Base-by-base conservation (phyloP, 2,329 filamentous ascomycete genomes). In the Nigrospora osmanthi region DNA sequence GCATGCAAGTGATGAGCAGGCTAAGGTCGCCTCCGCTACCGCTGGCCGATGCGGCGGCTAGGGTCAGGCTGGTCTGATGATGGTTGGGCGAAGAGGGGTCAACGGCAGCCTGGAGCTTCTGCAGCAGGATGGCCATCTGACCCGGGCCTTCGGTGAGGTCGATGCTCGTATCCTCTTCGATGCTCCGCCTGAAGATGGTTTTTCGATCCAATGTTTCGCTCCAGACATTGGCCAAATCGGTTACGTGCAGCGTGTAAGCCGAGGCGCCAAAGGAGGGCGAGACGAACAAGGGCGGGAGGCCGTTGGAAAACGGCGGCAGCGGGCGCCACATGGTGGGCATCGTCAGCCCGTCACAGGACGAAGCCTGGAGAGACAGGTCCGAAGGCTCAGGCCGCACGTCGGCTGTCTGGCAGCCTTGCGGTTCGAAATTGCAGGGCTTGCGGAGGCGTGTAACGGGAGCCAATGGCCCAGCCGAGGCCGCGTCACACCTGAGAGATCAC, bases 181-280 rank as follows among this genome's bases (percentile, higher is more conserved):
- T 70, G 30, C 80, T 83, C 47, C 84, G 77, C 47, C 72, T 66
- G 45, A 81, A 73, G 46, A 91, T 84, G 11, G 69, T 71, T n/a
- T 69, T 70, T 17, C 78, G 69, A 45, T 80, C 74, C 17, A 89
- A 65, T 10, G 62, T 70, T 63, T 90, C 86, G 23, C 69, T 65
- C 87, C 87, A 93, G n/a, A 89, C 68, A 52, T 81, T 76, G 57
- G 76, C 81, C 47, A 89, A 71, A 58, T 91, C 87, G 3, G 85
- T 88, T 35, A 91, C 58, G 47, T 78, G 72, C 28, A 90, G 60
- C 2, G 67, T 72, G 65, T 90, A 90, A 11, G 78, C 74, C 17
- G 72, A 63, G 14, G 67, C 42, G 6, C 66, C 66, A 55, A 85
- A 80, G 28, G 62, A 57, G 16, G 76, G 68, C 49, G 84, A 85